A percentile compares a stretch with the other conserved stretches of the same genome.
phyloP scores from a whole-genome alignment of 176 grass and related monocot genomes.

The Alopecurus myosuroides region DNA sequence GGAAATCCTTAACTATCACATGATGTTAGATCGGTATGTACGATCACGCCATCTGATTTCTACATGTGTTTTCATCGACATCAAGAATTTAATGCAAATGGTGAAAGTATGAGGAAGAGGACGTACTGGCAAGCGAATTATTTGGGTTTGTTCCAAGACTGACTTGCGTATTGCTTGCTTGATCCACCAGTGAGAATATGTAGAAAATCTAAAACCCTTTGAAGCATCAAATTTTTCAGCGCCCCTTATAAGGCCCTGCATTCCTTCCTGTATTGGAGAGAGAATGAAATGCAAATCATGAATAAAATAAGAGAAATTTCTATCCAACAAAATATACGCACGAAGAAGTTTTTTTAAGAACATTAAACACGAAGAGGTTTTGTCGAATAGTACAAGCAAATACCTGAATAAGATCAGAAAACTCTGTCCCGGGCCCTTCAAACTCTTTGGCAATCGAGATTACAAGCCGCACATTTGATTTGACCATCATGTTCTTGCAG shows the following conservation, averaged over 20 bases:
- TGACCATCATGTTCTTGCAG: slow-evolving; percentile 85
- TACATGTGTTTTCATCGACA: background rate
- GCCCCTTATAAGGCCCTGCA: slow-evolving; percentile 63
- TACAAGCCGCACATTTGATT: slow-evolving; percentile 79
- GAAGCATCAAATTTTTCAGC: slow-evolving; percentile 88
- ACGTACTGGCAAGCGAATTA: slow-evolving; percentile 81
- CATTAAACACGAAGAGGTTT: background rate
- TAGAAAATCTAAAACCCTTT: slow-evolving; percentile 95
- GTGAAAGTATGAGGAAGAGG: background rate
- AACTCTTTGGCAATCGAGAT: slow-evolving; percentile 84
- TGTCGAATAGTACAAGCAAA: background rate
- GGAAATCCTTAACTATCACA: background rate
- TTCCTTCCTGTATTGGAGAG: slow-evolving; percentile 57
- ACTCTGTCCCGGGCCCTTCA: slow-evolving; percentile 44
- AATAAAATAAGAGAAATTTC: background rate
- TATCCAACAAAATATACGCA: background rate
- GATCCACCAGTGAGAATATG: slow-evolving; percentile 96
- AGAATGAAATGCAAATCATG: slow-evolving; percentile 9
- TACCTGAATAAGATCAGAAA: slow-evolving; percentile 94
- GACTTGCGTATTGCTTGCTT: slow-evolving; percentile 85
- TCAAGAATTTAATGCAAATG: background rate
- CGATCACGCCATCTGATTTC: background rate
- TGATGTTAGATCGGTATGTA: background rate
- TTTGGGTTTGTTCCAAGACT: slow-evolving; percentile 61
- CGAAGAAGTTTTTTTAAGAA: no score